phyloP scores from a whole-genome alignment of 140 eudicot species.

The Ambrosia hybrid region DNA sequence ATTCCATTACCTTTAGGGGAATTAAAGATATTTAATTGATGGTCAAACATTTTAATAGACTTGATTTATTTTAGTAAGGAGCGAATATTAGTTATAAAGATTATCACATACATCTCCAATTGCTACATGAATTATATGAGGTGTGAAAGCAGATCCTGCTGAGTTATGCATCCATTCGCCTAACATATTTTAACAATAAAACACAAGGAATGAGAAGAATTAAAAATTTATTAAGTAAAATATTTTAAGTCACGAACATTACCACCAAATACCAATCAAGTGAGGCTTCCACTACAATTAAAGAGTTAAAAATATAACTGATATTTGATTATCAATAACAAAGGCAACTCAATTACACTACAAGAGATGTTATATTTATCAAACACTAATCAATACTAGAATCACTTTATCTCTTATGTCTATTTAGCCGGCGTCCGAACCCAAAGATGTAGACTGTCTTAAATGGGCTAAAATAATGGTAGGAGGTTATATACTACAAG shows the following conservation, averaged over 20 bases:
- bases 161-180: slow-evolving; percentile 99
- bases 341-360: neutral
- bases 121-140: slow-evolving; percentile 69
- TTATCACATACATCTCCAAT: slow-evolving; percentile 70
- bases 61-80: too few relatives aligned
- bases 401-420: neutral
- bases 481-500: neutral
- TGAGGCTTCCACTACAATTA: neutral
- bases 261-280: neutral
- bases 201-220: slow-evolving; percentile 7
- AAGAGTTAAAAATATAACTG: neutral
- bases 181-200: slow-evolving; percentile 20
- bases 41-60: neutral
- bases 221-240: neutral
- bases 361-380: neutral
- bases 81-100: neutral
- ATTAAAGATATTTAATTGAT: neutral
- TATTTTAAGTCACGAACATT: neutral
- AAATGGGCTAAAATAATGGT: neutral
- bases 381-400: neutral
- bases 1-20: neutral
- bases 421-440: neutral
- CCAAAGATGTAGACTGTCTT: neutral
- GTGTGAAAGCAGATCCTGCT: slow-evolving; percentile 93
- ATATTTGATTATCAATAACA: neutral